phyloP scores from a whole-genome alignment of 2,329 filamentous ascomycete genomes.

The Ceratocystis huliohia region DNA sequence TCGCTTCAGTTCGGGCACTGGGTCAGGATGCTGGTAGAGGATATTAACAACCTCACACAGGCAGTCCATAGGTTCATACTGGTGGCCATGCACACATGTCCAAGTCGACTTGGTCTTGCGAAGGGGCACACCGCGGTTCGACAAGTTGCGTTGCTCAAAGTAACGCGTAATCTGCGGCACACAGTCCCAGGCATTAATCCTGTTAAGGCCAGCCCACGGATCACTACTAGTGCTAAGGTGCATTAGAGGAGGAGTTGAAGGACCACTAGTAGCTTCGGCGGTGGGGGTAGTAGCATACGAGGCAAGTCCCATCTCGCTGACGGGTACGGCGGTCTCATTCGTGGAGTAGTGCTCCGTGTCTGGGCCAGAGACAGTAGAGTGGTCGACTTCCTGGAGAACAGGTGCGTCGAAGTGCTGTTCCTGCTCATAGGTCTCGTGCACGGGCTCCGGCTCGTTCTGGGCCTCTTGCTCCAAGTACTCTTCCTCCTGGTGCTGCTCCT shows the following conservation, averaged over 20 bases:
- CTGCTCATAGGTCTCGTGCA: background rate
- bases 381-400: conserved; percentile 4
- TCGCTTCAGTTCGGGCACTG: conserved; percentile 56
- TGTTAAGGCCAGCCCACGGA: conserved; percentile 61
- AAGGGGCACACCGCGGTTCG: background rate
- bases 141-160: conserved; percentile 44
- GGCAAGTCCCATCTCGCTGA: conserved; percentile 25
- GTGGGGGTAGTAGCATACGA: conserved; percentile 26
- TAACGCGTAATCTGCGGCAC: conserved; percentile 80
- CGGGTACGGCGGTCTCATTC: conserved; percentile 5
- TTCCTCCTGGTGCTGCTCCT: conserved; percentile 11
- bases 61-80: conserved; percentile 40
- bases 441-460: background rate
- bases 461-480: conserved; percentile 1
- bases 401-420: background rate
- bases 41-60: conserved; percentile 45
- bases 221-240: conserved; percentile 36
- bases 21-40: conserved; percentile 48
- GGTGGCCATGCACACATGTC: conserved; percentile 62
- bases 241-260: conserved; percentile 35
- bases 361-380: background rate
- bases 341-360: conserved; percentile 7
- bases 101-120: conserved; percentile 49
- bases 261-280: conserved; percentile 31
- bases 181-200: conserved; percentile 85